Conservation (phyloP, 2,329 filamentous ascomycete genomes). For the Hymenoscyphus occultus region DNA sequence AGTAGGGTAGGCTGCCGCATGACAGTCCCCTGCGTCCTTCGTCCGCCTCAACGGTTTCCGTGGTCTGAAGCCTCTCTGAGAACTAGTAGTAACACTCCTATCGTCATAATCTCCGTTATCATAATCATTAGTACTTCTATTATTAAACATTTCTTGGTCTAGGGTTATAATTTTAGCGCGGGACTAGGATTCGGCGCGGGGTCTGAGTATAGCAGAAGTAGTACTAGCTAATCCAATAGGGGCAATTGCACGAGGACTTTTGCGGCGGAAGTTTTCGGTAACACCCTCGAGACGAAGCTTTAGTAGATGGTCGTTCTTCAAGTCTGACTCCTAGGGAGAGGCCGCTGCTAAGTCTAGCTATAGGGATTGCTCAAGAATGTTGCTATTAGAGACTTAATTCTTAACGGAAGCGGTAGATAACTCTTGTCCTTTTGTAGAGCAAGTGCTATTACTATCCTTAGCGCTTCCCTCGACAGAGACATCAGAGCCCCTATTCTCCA, state of each 20-base stretch:
- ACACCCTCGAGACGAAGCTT: slow-evolving; percentile 17
- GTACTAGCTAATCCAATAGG: slow-evolving; percentile 15
- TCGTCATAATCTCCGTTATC: slow-evolving; percentile 24
- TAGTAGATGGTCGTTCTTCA: slow-evolving; percentile 17
- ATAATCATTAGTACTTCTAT: slow-evolving; percentile 20
- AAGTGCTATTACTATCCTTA: slow-evolving; percentile 15
- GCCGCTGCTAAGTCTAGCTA: slow-evolving; percentile 12
- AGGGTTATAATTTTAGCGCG: slow-evolving; percentile 12
- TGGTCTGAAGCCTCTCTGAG: slow-evolving; percentile 16
- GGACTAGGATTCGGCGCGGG: slow-evolving; percentile 13
- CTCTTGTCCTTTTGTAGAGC: slow-evolving; percentile 18
- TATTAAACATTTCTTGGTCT: slow-evolving; percentile 20
- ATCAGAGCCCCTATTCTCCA: slow-evolving; percentile 18
- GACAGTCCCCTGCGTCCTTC: slow-evolving; percentile 16
- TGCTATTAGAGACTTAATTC: slow-evolving; percentile 19
- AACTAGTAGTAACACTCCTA: slow-evolving; percentile 17
- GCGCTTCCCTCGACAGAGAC: slow-evolving; percentile 18
- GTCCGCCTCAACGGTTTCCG: slow-evolving; percentile 19
- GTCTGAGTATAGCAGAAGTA: slow-evolving; percentile 20
- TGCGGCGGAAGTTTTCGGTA: slow-evolving; percentile 20
- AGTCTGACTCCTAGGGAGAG: slow-evolving; percentile 18
- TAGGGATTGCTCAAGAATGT: slow-evolving; percentile 15
- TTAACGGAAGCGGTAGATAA: slow-evolving; percentile 18
- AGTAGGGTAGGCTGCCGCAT: slow-evolving; percentile 17
- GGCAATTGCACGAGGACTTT: slow-evolving; percentile 12